These are phyloP conservation scores for Mucuna pruriens DNA, from an alignment of 306 rosid genomes.

Conservation along the genomic window DNA sequence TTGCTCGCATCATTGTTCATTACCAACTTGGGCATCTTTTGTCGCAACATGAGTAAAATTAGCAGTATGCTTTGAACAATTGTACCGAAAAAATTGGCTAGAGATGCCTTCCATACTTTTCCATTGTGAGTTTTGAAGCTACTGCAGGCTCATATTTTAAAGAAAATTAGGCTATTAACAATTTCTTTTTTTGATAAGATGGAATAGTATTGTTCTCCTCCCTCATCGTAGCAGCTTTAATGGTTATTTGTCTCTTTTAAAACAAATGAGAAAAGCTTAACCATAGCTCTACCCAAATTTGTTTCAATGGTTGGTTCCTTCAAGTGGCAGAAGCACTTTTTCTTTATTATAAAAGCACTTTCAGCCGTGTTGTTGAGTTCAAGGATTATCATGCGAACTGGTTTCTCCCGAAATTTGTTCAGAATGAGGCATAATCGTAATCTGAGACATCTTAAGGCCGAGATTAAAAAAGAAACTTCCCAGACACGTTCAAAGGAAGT, in stretches of 20 bases:
- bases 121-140: constrained; percentile 25
- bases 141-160: not conserved
- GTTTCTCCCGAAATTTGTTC: too few species aligned
- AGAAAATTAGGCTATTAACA: not conserved
- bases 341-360: too few species aligned
- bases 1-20: not conserved
- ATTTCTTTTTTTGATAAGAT: not conserved
- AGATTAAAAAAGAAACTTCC: too few species aligned
- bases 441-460: too few species aligned
- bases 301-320: not conserved
- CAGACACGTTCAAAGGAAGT: not conserved
- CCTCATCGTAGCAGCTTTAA: not conserved
- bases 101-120: not conserved
- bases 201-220: not conserved
- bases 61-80: not conserved
- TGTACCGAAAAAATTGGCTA: not conserved
- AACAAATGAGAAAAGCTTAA: not conserved
- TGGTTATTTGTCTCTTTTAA: not conserved
- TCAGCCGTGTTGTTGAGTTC: too few species aligned
- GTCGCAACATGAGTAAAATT: not conserved
- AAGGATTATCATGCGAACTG: too few species aligned
- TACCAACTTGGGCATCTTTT: not conserved
- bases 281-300: not conserved
- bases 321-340: constrained; percentile 10
- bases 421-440: too few species aligned